These are phyloP conservation scores for Zymoseptoria pseudotritici DNA, from an alignment of 2,329 filamentous ascomycete species.

Conservation along the genomic window DNA sequence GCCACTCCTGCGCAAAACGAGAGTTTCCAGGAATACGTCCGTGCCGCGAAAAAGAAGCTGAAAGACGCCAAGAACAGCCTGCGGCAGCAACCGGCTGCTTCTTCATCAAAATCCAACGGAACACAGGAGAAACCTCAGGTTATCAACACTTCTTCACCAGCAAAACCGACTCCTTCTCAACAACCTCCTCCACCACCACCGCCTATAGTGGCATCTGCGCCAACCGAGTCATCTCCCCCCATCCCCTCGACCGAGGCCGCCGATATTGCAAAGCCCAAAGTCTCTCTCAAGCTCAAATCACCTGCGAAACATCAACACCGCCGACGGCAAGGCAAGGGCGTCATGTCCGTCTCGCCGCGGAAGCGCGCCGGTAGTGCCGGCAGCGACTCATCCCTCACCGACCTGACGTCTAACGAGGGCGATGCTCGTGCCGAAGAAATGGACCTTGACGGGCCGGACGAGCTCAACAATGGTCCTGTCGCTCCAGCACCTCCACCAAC, in stretches of 20 bases:
- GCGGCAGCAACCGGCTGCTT: constrained; percentile 30
- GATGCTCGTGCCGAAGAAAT: constrained; percentile 15
- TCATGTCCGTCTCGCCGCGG: constrained; percentile 22
- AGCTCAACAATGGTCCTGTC: constrained; percentile 6
- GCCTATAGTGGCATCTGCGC: neutral
- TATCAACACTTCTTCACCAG: constrained; percentile 1
- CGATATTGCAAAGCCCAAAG: constrained; percentile 20
- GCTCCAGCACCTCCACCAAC: constrained; percentile 4
- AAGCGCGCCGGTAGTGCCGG: constrained; percentile 17
- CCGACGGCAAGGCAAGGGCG: constrained; percentile 13
- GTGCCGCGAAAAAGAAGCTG: constrained; percentile 36
- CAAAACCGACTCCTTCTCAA: constrained; percentile 10
- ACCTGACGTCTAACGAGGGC: constrained; percentile 29
- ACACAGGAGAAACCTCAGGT: constrained; percentile 18
- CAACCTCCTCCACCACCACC: constrained; percentile 12
- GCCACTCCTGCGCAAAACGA: constrained; percentile 33
- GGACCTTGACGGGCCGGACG: constrained; percentile 16
- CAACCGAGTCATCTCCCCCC: constrained; percentile 6
- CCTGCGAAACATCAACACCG: constrained; percentile 14
- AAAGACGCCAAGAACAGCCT: constrained; percentile 21
- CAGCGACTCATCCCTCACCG: constrained; percentile 28
- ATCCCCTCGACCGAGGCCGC: constrained; percentile 26
- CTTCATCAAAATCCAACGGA: constrained; percentile 18
- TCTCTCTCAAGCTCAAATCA: constrained; percentile 27
- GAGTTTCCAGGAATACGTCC: constrained; percentile 38